phyloP scores from a whole-genome alignment of 495 filamentous ascomycete species.

The Xylaria grammica region DNA sequence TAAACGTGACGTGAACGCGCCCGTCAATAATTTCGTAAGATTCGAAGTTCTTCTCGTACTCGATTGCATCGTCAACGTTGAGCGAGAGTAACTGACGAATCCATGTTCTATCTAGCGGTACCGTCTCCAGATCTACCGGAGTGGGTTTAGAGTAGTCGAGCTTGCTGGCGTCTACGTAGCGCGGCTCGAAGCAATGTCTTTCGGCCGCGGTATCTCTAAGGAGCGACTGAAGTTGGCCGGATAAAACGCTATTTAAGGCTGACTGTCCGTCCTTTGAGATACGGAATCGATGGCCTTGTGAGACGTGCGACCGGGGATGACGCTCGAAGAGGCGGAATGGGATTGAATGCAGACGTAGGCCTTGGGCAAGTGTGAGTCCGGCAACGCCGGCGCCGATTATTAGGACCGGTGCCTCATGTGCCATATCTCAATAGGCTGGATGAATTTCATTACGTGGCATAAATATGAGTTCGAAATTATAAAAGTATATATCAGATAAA shows the following conservation, averaged over 20 bases:
- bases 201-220: conserved; percentile 27
- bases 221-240: conserved; percentile 25
- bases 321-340: conserved; percentile 56
- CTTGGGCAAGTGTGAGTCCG: conserved; percentile 54
- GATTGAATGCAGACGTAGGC: conserved; percentile 48
- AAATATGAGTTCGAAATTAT: background rate
- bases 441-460: too few species aligned
- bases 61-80: conserved; percentile 42
- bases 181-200: conserved; percentile 26
- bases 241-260: conserved; percentile 32
- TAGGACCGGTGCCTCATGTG: conserved; percentile 27
- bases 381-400: conserved; percentile 55
- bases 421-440: conserved; percentile 6
- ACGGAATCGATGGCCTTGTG: conserved; percentile 42
- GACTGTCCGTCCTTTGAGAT: conserved; percentile 40
- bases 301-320: conserved; percentile 38
- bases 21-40: conserved; percentile 40
- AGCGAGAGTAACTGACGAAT: conserved; percentile 30
- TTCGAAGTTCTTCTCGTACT: conserved; percentile 49
- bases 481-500: background rate
- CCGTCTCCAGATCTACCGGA: conserved; percentile 7
- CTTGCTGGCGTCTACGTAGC: conserved; percentile 30
- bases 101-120: conserved; percentile 31
- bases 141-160: conserved; percentile 28
- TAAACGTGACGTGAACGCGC: conserved; percentile 43